Evolutionary conservation across 768 basidiomycete genomes (phyloP).

Genomic region (Suillus ampliporus): DNA sequence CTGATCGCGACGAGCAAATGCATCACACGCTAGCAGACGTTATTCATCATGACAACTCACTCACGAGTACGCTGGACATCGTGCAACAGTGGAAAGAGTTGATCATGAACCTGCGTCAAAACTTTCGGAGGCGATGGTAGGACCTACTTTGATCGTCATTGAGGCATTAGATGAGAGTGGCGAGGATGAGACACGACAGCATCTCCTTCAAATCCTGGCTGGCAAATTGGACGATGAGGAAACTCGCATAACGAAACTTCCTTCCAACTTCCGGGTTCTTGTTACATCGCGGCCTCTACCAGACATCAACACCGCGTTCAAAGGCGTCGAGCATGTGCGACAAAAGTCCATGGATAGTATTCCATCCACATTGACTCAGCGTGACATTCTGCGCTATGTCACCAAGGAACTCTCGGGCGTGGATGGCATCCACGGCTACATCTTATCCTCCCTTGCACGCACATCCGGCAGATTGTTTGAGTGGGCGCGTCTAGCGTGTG

Average conservation of each 20-base stretch:
- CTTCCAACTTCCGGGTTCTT: conserved; percentile 8
- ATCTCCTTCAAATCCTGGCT: conserved; percentile 18
- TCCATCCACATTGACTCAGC: neutral
- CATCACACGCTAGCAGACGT: too few relatives aligned
- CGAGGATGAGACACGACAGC: conserved; percentile 7
- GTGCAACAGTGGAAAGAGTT: conserved; percentile 20
- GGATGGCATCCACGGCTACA: neutral
- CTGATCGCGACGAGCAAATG: neutral
- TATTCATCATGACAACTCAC: too few relatives aligned
- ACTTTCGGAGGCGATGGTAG: conserved; percentile 5
- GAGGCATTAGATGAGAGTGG: conserved; percentile 28
- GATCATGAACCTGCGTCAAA: conserved; percentile 21
- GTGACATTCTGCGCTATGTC: neutral
- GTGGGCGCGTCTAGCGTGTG: conserved; percentile 11
- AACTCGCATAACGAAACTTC: conserved; percentile 1
- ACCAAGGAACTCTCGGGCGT: neutral
- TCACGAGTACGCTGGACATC: neutral
- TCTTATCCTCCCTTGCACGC: neutral
- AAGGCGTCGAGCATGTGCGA: neutral
- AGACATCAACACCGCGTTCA: neutral
- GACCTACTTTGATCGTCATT: conserved; percentile 31
- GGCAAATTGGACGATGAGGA: conserved; percentile 32
- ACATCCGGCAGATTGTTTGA: conserved; percentile 3
- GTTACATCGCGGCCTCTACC: conserved; percentile 10
- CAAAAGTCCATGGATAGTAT: neutral